A percentile compares a stretch with the other conserved stretches of the same genome.
These are phyloP conservation scores for Ophiocordyceps polyrhachis-furcata DNA, from an alignment of 2,329 filamentous ascomycete species.

Conservation along the genomic window DNA sequence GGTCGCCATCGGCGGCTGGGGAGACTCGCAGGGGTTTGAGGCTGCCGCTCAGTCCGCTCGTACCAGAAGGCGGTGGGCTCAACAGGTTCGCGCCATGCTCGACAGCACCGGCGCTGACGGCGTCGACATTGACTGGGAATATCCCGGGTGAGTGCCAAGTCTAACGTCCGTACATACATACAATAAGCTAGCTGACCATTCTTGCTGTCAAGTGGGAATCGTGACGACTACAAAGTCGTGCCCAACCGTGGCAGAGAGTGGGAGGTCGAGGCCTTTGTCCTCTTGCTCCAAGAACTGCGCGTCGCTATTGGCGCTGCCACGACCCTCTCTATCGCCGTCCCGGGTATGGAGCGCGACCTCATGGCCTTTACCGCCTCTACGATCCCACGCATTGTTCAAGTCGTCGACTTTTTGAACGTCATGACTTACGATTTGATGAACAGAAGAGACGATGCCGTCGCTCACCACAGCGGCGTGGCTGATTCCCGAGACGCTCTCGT, in stretches of 20 bases:
- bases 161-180: neutral
- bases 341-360: slow-evolving; percentile 45
- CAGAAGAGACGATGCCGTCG: slow-evolving; percentile 43
- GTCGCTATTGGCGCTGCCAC: slow-evolving; percentile 34
- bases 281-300: slow-evolving; percentile 40
- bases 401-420: slow-evolving; percentile 48
- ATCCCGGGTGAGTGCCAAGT: slow-evolving; percentile 22
- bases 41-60: slow-evolving; percentile 30
- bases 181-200: neutral
- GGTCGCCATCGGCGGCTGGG: slow-evolving; percentile 61
- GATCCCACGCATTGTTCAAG: slow-evolving; percentile 35
- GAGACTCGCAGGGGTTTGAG: slow-evolving; percentile 45
- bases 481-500: slow-evolving; percentile 35
- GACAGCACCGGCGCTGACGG: slow-evolving; percentile 45
- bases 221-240: slow-evolving; percentile 46
- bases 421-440: slow-evolving; percentile 58
- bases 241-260: slow-evolving; percentile 40
- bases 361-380: slow-evolving; percentile 43
- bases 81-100: slow-evolving; percentile 46
- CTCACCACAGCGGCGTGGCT: slow-evolving; percentile 45
- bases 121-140: slow-evolving; percentile 47
- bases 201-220: slow-evolving; percentile 34
- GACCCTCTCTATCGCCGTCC: slow-evolving; percentile 49
- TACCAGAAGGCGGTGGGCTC: slow-evolving; percentile 38
- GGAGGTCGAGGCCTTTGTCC: slow-evolving; percentile 45